These are phyloP conservation scores for Dactylellina parvicollis DNA, from an alignment of 2,329 filamentous ascomycete genomes.

Conservation along the genomic window DNA sequence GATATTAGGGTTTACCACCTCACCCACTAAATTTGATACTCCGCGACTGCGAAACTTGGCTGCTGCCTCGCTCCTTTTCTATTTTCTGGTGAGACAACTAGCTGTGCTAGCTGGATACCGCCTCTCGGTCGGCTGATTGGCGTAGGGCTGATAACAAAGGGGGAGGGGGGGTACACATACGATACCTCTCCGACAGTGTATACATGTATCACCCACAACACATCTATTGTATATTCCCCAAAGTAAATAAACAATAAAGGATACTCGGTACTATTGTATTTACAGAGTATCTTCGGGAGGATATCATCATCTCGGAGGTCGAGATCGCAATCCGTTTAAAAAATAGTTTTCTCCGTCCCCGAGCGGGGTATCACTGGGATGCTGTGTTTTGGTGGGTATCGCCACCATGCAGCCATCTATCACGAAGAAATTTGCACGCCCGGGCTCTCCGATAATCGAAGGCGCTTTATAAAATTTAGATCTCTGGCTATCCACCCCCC, in stretches of 20 bases:
- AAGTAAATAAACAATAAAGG: not conserved
- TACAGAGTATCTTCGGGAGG: too few species aligned
- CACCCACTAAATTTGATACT: not conserved
- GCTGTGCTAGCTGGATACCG: constrained; percentile 7
- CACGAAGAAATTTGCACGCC: constrained; percentile 2
- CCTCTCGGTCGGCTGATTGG: constrained; percentile 26
- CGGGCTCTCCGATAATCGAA: constrained; percentile 24
- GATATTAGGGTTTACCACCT: not conserved
- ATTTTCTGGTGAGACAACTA: constrained; percentile 37
- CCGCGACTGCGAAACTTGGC: constrained; percentile 25
- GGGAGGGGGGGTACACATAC: not conserved
- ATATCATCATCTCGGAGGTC: constrained; percentile 12
- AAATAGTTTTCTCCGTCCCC: constrained; percentile 22
- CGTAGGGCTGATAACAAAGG: constrained; percentile 38
- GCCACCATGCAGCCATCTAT: constrained; percentile 10
- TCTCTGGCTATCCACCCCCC: not conserved
- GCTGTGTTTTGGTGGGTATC: not conserved
- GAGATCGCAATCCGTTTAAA: constrained; percentile 24
- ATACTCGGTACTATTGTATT: too few species aligned
- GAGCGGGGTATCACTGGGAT: constrained; percentile 9
- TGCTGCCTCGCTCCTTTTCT: constrained; percentile 22
- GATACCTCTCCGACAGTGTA: not conserved
- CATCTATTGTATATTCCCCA: too few species aligned
- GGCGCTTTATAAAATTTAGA: not conserved
- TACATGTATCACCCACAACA: constrained; percentile 2